Evolutionary conservation across 495 filamentous ascomycete genomes (phyloP).

Genomic region (Hypoxylon rickii): DNA sequence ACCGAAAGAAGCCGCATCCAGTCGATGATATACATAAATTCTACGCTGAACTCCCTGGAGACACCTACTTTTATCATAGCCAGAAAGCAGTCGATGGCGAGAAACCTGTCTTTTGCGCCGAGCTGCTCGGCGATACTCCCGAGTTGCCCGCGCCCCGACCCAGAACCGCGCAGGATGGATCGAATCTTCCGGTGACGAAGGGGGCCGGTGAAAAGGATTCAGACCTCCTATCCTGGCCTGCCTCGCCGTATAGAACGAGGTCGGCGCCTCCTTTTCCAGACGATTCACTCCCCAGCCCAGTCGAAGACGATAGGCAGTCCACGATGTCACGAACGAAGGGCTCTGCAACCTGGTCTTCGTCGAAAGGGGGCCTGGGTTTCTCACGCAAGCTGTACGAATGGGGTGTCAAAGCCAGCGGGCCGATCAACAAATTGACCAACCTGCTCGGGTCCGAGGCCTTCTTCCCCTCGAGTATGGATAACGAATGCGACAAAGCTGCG

Average conservation of each 20-base stretch:
- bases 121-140: conserved; percentile 19
- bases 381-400: conserved; percentile 37
- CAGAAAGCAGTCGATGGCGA: background rate
- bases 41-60: conserved; percentile 8
- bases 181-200: too few species aligned
- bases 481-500: conserved; percentile 82
- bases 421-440: conserved; percentile 77
- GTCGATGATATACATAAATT: conserved; percentile 23
- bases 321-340: background rate
- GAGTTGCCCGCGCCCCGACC: background rate
- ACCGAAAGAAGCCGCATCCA: conserved; percentile 20
- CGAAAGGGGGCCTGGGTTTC: conserved; percentile 31
- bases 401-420: conserved; percentile 53
- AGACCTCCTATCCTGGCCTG: background rate
- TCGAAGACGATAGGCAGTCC: background rate
- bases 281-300: background rate
- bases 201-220: background rate
- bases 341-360: conserved; percentile 1
- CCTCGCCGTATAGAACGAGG: conserved; percentile 8
- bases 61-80: background rate
- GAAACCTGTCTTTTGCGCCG: background rate
- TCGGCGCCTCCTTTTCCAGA: background rate
- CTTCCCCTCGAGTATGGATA: conserved; percentile 79
- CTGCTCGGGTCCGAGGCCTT: conserved; percentile 77
- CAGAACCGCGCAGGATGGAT: too few species aligned